Evolutionary conservation across 2,329 filamentous ascomycete genomes (phyloP), one percentile per base, ranked within the genome.

Genomic region (Neonectria hederae): DNA sequence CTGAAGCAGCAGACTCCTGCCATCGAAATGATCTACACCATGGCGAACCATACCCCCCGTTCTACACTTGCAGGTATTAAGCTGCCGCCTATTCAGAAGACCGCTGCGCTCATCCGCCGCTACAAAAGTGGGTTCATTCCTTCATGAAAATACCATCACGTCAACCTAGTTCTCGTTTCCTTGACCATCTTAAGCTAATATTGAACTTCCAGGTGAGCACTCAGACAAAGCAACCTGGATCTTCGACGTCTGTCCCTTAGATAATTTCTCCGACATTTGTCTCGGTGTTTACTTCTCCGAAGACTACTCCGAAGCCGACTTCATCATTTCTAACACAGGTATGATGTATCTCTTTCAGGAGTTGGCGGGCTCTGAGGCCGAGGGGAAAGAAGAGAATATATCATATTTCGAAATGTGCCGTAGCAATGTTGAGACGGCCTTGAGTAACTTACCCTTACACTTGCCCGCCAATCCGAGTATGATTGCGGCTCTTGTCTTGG

Each of bases 281-380:
- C 68, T 77, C 8, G 72, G 72, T 11, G 72, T 78, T 2, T 78
- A 78, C 51, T 78, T 77, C 51, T 72, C 76, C 2, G 74, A 73
- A 2, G 74, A 77, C 45, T 71, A 74, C 48, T 70, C 73, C 6
- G 74, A 78, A 22, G 68, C 75, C 7, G 74, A 76, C 35, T 78
- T 76, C 26, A 77, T 78, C 54, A 73, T 75, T n/a, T 74, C 76
- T 1, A 78, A 78, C 30, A 66, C 72, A 3, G 76, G 77, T 2
- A 69, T 78, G 7, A 68, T 76, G 40, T 75, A 73, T 26, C 67
- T 78, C 22, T 76, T 77, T 54, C 62, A 62, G 46, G 76, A 77
- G 46, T 65, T 68, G 6, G 54, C 61, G 10, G 43, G 60, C 21
- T 35, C 55, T n/a, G 42, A 62, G 4, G 22, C 54, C 5, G 59